These are phyloP conservation scores for Metschnikowia cubensis DNA, from an alignment of 805 yeast species.

Conservation along the genomic window DNA sequence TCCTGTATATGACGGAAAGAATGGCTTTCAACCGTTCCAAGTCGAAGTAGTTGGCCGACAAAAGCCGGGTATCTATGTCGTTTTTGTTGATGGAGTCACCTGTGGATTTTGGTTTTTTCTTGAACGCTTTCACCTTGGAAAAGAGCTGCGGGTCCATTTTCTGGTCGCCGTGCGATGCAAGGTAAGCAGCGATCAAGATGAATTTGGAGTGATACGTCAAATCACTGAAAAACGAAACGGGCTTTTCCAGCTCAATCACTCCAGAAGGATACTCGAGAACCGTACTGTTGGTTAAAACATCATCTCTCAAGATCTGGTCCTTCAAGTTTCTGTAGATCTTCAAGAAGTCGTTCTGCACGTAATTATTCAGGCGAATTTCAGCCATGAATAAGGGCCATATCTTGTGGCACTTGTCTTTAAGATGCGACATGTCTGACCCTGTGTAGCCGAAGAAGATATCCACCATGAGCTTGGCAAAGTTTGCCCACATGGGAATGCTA, in stretches of 20 bases:
- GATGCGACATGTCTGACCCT: conserved; percentile 40
- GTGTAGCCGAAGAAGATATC: conserved; percentile 44
- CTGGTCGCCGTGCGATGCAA: conserved; percentile 75
- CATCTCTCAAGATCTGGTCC: conserved; percentile 27
- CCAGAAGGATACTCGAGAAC: conserved; percentile 25
- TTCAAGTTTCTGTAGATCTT: conserved; percentile 31
- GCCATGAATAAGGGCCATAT: conserved; percentile 34
- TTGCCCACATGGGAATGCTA: conserved; percentile 32
- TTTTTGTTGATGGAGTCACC: conserved; percentile 27
- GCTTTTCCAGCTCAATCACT: conserved; percentile 16
- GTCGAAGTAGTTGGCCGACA: conserved; percentile 72
- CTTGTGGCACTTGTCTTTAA: conserved; percentile 27
- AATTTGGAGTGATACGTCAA: conserved; percentile 62
- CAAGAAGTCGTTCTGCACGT: conserved; percentile 27
- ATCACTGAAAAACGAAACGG: conserved; percentile 32
- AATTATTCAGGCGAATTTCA: conserved; percentile 23
- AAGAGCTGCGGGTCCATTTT: conserved; percentile 66
- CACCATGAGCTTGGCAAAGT: conserved; percentile 41
- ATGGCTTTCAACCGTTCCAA: conserved; percentile 80
- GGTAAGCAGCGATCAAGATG: conserved; percentile 73
- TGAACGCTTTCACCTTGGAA: conserved; percentile 48
- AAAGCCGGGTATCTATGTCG: conserved; percentile 54
- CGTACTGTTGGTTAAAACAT: conserved; percentile 28
- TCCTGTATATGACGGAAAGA: conserved; percentile 61
- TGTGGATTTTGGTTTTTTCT: conserved; percentile 27